Evolutionary conservation across 208 protist genomes (phyloP), one percentile per base, ranked within the genome.

Genomic region (Phytomonas francai): DNA sequence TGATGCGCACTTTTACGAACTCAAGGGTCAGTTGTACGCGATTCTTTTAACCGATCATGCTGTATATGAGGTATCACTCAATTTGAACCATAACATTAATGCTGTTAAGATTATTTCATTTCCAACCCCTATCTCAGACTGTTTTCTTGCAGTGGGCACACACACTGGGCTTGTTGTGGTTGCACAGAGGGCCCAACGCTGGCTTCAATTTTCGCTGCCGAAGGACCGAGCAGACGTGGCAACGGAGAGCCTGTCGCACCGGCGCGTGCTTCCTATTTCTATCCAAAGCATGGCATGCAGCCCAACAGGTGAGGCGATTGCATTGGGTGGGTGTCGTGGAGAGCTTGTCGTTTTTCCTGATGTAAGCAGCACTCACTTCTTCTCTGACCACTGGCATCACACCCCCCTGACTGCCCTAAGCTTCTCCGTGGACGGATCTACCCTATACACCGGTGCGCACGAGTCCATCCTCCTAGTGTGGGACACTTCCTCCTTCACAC

Each of bases 341-440:
- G 89, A 95, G 78, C 67, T 95, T 45, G 54, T 88, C 28, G 71
- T 92, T 49, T 92, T 81, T 67, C 81, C 81, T 51, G 76, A 81
- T 31, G 68, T 89, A 12, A 71, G 68, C 22, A 76, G 80, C 51
- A 16, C 72, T 9, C 84, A 95, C 73, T 82, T 77, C 73, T 95
- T 95, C 73, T 75, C 89, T 6, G 89, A 95, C 65, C 89, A 95
- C 72, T 95, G 89, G 89, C 89, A 95, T 74, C 89, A 95, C 79
- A 94, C 89, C 14, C 80, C 89, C 28, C 75, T 94, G 34, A 79
- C 76, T 5, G 89, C 83, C 31, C 67, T 94, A 11, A 56, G 70
- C 60, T 94, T 94, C 49, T 82, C 86, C 3, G 69, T 85, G 33
- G 89, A 94, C 62, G 86, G 89, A 59, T 78, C 77, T 29, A 68